Evolutionary conservation across 2,329 filamentous ascomycete species (phyloP), one percentile per base, ranked within the genome.

Genomic region (Salinomyces thailandicus): DNA sequence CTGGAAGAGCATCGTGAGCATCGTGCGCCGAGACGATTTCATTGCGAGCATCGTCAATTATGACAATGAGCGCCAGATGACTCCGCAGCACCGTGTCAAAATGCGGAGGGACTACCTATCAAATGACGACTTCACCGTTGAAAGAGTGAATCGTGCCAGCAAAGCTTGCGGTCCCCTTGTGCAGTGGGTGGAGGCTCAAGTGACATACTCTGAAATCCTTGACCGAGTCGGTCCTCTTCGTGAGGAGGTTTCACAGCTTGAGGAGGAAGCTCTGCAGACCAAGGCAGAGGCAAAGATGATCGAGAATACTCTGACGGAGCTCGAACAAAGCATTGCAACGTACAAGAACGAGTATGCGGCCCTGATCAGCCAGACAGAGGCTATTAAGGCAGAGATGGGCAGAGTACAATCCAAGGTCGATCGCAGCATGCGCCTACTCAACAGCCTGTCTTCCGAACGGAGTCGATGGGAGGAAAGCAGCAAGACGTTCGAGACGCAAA

Each of bases 321-420:
- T 98, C 8, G 91, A 96, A 62, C 71, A 77, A 48, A 95, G 87
- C 60, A 98, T 98, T 58, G 83, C 79, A 22, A 86, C 78, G 1
- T 96, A 96, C 75, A 95, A 96, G 73, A 80, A 77, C 1, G 91
- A 98, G 63, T 98, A 98, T 54, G 89, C 87, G 31, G 80, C 85
- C 5, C 75, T 98, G 43, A 95, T 98, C 58, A 94, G 87, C 60
- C 86, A 98, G 66, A 95, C 87, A 0, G 84, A 96, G 60, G 84
- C 86, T 4, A 96, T 98, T 74, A 96, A 96, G 68, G 69, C 81
- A 0, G 91, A 98, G 64, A 96, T 98, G 91, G 77, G 79, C 42
- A 80, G 85, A 43, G 91, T 98, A 5, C 83, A 98, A 62, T 94
- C 87, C 69, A 98, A 98, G 73, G 91, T 98, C 38, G 85, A 96